Evolutionary conservation across 169 alveolate genomes (phyloP).

Genomic region (Cryptosporidium canis): DNA sequence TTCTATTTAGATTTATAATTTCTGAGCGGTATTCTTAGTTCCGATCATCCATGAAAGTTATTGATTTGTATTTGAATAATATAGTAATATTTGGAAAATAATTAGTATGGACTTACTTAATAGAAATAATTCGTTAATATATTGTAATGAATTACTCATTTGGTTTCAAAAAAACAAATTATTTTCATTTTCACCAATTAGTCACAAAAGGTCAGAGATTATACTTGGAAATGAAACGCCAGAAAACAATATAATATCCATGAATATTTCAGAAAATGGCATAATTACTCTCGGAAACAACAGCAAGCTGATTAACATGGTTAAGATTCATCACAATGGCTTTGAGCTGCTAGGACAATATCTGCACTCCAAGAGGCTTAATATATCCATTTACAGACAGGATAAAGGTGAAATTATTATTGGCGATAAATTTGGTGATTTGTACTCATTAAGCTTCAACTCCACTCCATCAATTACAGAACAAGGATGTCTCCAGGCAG

Average conservation of each 20-base stretch:
- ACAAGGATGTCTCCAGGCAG: neutral
- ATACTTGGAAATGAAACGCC: neutral
- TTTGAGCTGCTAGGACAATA: constrained; percentile 9
- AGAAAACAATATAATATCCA: neutral
- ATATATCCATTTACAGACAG: neutral
- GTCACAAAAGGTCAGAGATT: neutral
- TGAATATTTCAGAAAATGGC: neutral
- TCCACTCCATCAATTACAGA: neutral
- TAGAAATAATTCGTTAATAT: neutral
- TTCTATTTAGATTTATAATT: neutral
- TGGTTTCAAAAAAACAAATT: constrained; percentile 24
- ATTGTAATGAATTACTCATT: neutral
- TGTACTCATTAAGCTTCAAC: neutral
- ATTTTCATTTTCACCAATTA: neutral
- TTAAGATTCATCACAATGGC: neutral
- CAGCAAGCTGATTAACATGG: neutral
- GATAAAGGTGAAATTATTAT: constrained; percentile 11
- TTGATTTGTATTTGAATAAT: neutral
- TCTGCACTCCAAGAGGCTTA: constrained; percentile 18
- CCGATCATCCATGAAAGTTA: neutral
- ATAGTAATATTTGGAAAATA: neutral
- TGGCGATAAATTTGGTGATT: constrained; percentile 61
- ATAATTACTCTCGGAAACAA: neutral
- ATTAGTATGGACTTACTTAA: neutral
- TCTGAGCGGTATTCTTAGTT: neutral